Conservation (phyloP, 129 eudicot genomes). For the Chrysanthemum seticuspe region DNA sequence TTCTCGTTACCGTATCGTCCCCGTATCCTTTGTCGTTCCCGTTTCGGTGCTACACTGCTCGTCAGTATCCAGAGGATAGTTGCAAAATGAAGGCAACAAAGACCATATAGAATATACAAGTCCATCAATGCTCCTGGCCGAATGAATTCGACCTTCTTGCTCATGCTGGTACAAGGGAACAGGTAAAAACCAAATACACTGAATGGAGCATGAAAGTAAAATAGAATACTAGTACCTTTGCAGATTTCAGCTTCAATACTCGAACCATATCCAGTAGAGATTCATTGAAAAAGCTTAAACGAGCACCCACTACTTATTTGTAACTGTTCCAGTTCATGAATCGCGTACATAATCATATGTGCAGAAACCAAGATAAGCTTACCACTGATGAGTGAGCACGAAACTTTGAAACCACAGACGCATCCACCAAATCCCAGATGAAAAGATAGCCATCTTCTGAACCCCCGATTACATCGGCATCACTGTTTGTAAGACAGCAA, state of each 20-base stretch:
- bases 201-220: no score
- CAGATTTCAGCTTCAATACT: constrained; percentile 64
- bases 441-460: constrained; percentile 91
- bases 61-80: constrained; percentile 78
- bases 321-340: neutral
- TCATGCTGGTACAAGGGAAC: no score
- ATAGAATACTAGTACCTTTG: constrained; percentile 42
- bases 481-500: constrained; percentile 87
- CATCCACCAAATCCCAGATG: constrained; percentile 99
- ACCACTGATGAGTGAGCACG: constrained; percentile 96
- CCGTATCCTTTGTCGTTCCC: no score
- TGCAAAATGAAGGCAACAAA: constrained; percentile 88
- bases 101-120: no score
- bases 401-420: constrained; percentile 73
- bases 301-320: constrained; percentile 50
- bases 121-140: no score
- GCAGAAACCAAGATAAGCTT: constrained; percentile 26
- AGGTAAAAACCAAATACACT: no score
- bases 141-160: no score
- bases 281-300: constrained; percentile 63
- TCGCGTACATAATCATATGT: neutral
- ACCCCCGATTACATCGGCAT: constrained; percentile 90
- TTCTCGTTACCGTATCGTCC: no score
- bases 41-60: no score
- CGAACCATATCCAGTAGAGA: constrained; percentile 47